A percentile compares a stretch with the other conserved stretches of the same genome.
Conservation (phyloP, 495 filamentous ascomycete genomes). For the Penicillium alfredii region DNA sequence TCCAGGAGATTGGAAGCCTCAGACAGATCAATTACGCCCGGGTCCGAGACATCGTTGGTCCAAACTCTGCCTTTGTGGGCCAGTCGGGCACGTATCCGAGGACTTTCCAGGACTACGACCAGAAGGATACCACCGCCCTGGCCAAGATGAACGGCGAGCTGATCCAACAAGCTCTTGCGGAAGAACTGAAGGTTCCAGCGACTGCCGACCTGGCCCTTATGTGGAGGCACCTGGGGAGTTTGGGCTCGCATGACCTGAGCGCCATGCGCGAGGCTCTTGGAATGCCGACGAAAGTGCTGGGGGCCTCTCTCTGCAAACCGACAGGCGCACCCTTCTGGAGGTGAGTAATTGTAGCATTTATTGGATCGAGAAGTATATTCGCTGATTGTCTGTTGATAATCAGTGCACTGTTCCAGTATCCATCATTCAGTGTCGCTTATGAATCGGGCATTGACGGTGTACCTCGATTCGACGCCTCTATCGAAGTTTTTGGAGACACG, state of each 20-base stretch:
- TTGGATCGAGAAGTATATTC: too few species aligned
- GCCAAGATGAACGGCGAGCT: slow-evolving; percentile 6
- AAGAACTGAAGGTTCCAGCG: slow-evolving; percentile 4
- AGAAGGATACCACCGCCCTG: slow-evolving; percentile 14
- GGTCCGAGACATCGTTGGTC: slow-evolving; percentile 40
- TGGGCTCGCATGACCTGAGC: slow-evolving; percentile 42
- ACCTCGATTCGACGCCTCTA: slow-evolving; percentile 44
- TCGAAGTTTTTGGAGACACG: slow-evolving; percentile 38
- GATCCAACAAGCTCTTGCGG: slow-evolving; percentile 4
- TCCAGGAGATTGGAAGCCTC: slow-evolving; percentile 27
- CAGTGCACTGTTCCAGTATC: slow-evolving; percentile 13
- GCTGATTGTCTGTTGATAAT: too few species aligned
- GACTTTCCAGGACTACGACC: slow-evolving; percentile 27
- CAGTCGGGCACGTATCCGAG: slow-evolving; percentile 41
- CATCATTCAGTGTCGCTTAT: slow-evolving; percentile 40
- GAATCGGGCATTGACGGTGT: slow-evolving; percentile 44
- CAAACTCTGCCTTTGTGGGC: slow-evolving; percentile 36
- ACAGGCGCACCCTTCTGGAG: slow-evolving; percentile 6
- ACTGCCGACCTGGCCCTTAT: not conserved
- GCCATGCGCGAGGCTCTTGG: slow-evolving; percentile 44
- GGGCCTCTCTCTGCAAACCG: slow-evolving; percentile 5
- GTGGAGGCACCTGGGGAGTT: slow-evolving; percentile 26
- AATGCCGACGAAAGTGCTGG: slow-evolving; percentile 9
- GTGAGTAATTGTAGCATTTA: slow-evolving; percentile 4
- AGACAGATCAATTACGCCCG: slow-evolving; percentile 37